Evolutionary conservation across 441 rosid genomes (phyloP).

Genomic region (Melastoma candidum): DNA sequence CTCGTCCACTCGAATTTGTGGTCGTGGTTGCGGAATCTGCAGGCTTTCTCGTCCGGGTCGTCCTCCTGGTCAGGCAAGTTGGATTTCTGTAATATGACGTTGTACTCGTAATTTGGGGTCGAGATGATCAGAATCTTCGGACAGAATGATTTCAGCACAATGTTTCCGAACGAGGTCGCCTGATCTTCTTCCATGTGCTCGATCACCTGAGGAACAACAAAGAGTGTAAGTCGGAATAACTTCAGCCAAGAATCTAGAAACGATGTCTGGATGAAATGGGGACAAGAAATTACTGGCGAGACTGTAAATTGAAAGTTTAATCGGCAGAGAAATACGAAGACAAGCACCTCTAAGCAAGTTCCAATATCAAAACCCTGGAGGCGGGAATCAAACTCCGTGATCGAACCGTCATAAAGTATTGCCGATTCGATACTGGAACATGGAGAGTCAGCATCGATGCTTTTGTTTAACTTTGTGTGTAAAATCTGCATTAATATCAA

Average conservation of each 20-base stretch:
- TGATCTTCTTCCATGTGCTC: constrained; percentile 99
- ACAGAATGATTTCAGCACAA: constrained; percentile 46
- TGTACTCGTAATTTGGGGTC: constrained; percentile 90
- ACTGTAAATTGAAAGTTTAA: neutral
- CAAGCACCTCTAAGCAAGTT: constrained; percentile 85
- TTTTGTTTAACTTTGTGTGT: constrained; percentile 57
- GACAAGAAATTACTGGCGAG: neutral
- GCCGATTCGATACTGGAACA: constrained; percentile 47
- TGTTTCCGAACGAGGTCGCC: constrained; percentile 58
- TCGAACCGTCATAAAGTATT: constrained; percentile 79
- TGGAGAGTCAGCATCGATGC: constrained; percentile 20
- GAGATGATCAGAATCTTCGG: constrained; percentile 76
- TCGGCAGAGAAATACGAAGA: constrained; percentile 7
- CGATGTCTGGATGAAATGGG: neutral
- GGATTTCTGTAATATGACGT: constrained; percentile 65
- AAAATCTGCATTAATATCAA: constrained; percentile 48
- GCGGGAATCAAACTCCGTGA: constrained; percentile 62
- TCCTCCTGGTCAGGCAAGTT: constrained; percentile 40
- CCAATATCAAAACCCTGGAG: constrained; percentile 62
- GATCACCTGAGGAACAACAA: constrained; percentile 48
- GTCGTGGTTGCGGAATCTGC: constrained; percentile 84
- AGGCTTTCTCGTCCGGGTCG: constrained; percentile 48
- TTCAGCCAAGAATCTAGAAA: too few species aligned
- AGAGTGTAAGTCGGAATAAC: too few species aligned
- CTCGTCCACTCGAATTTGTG: constrained; percentile 99